Conservation (phyloP, 164 flowering plant genomes). For the Berberis vulgaris region DNA sequence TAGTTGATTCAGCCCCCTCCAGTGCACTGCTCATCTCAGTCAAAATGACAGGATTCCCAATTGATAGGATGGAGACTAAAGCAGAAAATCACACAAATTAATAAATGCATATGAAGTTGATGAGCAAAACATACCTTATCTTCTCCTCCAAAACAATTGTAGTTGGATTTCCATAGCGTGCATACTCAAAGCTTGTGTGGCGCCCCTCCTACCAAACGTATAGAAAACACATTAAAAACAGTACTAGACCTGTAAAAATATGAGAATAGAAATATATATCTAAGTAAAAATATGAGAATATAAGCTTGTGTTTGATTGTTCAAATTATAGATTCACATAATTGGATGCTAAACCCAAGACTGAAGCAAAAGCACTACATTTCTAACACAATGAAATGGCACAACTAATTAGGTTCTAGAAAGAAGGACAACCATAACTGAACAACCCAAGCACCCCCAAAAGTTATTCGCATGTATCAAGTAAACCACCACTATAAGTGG, state of each 20-base stretch:
- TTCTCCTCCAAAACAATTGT: slow-evolving; percentile 74
- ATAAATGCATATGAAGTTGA: background rate
- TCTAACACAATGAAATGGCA: background rate
- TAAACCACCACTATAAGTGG: no score
- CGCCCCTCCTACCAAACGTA: slow-evolving; percentile 55
- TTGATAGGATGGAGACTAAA: background rate
- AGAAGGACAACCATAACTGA: background rate
- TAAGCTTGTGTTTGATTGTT: no score
- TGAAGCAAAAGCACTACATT: no score
- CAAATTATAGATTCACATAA: no score
- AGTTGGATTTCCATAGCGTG: slow-evolving; percentile 93
- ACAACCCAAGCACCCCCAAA: background rate
- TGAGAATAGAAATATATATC: no score
- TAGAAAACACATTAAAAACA: background rate
- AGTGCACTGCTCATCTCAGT: slow-evolving; percentile 50
- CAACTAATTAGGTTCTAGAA: background rate
- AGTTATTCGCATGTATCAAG: no score
- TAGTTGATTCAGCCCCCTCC: slow-evolving; percentile 93
- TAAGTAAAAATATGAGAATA: no score
- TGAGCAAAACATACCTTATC: slow-evolving; percentile 47
- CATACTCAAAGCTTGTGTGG: slow-evolving; percentile 77
- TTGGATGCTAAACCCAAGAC: no score
- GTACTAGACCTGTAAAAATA: background rate
- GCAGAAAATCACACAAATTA: background rate
- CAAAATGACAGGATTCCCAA: background rate